Evolutionary conservation across 1,284 basidiomycete species (phyloP), one percentile per base, ranked within the genome.

Genomic region (Irpex sp.): DNA sequence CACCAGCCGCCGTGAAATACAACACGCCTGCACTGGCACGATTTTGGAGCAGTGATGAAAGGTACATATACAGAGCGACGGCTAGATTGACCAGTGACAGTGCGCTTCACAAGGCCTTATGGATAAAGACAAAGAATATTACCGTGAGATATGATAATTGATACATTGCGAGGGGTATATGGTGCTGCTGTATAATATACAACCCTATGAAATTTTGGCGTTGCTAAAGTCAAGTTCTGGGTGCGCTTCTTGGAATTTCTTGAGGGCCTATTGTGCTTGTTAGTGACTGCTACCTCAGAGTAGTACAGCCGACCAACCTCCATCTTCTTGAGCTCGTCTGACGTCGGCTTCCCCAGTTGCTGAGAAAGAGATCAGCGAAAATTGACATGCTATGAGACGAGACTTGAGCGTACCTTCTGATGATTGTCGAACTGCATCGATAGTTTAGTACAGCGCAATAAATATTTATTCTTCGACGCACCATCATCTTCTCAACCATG

Each of bases 401-500:
- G 26, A 26, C 26, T 26, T 57, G 13, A 44, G 61, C 71, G 57
- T 72, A 92, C 94, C 84, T 95, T 97, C 77, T 98, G 97, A 72
- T 96, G 93, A 72, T 98, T 98, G 76, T 99, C 97, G 71, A 96
- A 98, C 95, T 97, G 72, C 57, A 52, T 36, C n/a, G 6, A 58
- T 56, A 63, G 66, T 13, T 38, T 48, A 62, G 51, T n/a, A 55
- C 49, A 15, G 52, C 21, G n/a, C 7, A 44, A 52, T 48, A 40
- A 61, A 60, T 57, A 69, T 61, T 17, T 11, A 37, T 13, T 58
- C 40, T 55, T 21, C 62, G 48, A 73, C 91, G 70, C 78, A 96
- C 96, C 97, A 99, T 99, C 97, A 99, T 99, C 81, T 99, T 99
- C 78, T 99, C 97, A 0, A 99, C 97, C 93, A 99, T 94, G 0